Percentiles rank a stretch among this genome's conserved stretches.
phyloP scores from a whole-genome alignment of 768 basidiomycete genomes.

The Tricholoma furcatifolium region DNA sequence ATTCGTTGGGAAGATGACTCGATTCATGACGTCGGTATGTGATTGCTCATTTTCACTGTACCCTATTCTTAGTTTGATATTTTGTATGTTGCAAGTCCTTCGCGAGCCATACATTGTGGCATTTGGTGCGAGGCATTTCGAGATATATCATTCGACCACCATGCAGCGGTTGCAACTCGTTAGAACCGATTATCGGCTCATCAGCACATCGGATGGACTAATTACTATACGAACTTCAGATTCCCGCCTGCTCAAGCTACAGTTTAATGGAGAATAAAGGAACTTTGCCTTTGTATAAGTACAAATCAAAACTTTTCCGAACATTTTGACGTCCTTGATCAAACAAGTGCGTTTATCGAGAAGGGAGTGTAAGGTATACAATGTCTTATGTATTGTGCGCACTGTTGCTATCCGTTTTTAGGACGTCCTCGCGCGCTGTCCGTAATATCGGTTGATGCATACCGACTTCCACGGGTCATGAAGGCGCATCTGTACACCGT shows the following conservation, averaged over 20 bases:
- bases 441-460: too few species aligned
- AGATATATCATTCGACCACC: constrained; percentile 72
- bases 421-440: too few species aligned
- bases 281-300: too few species aligned
- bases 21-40: constrained; percentile 9
- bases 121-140: constrained; percentile 73
- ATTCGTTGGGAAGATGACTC: constrained; percentile 10
- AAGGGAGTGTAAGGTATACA: too few species aligned
- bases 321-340: too few species aligned
- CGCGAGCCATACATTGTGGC: constrained; percentile 80
- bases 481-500: too few species aligned
- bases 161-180: constrained; percentile 72
- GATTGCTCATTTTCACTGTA: not conserved
- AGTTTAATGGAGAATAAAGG: too few species aligned
- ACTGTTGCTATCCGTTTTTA: too few species aligned
- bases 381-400: too few species aligned
- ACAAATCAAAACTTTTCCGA: too few species aligned
- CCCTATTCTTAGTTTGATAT: not conserved
- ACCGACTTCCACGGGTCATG: too few species aligned
- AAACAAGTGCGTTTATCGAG: too few species aligned
- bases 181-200: constrained; percentile 35
- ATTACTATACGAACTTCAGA: constrained; percentile 13
- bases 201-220: constrained; percentile 14
- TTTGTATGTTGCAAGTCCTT: constrained; percentile 57
- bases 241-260: not conserved